Evolutionary conservation across 495 filamentous ascomycete species (phyloP).

Genomic region (Tirmania nivea): DNA sequence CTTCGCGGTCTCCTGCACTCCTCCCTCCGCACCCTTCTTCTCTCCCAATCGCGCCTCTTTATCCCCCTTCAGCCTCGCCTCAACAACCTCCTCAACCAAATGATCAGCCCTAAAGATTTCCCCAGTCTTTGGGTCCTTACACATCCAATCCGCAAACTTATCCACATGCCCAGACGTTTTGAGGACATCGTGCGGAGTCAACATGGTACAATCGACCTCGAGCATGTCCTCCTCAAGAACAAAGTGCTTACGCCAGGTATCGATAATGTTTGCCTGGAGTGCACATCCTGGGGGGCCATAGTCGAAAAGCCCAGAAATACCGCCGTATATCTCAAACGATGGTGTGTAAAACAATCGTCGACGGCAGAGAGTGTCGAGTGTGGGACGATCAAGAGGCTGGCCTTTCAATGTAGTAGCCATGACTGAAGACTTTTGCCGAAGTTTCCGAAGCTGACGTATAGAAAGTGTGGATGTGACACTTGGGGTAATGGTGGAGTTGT

Average conservation of each 20-base stretch:
- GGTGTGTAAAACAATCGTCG: conserved; percentile 87
- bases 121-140: conserved; percentile 92
- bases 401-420: conserved; percentile 70
- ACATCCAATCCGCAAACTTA: conserved; percentile 98
- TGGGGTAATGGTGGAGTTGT: too few species aligned
- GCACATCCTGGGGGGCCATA: conserved; percentile 67
- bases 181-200: conserved; percentile 73
- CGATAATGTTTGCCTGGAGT: conserved; percentile 66
- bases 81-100: conserved; percentile 80
- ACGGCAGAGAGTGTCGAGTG: conserved; percentile 63
- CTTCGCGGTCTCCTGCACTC: conserved; percentile 33
- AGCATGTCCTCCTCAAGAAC: conserved; percentile 79
- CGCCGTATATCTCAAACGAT: conserved; percentile 82
- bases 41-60: conserved; percentile 43
- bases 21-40: conserved; percentile 25
- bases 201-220: conserved; percentile 65
- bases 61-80: conserved; percentile 58
- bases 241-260: conserved; percentile 83
- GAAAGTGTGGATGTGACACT: too few species aligned
- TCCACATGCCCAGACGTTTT: conserved; percentile 96
- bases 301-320: conserved; percentile 66
- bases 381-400: conserved; percentile 58
- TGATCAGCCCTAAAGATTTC: conserved; percentile 94
- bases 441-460: too few species aligned
- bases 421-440: not conserved